Base-by-base conservation (phyloP, 2,329 filamentous ascomycete genomes). In the Colletotrichum orbiculare region DNA sequence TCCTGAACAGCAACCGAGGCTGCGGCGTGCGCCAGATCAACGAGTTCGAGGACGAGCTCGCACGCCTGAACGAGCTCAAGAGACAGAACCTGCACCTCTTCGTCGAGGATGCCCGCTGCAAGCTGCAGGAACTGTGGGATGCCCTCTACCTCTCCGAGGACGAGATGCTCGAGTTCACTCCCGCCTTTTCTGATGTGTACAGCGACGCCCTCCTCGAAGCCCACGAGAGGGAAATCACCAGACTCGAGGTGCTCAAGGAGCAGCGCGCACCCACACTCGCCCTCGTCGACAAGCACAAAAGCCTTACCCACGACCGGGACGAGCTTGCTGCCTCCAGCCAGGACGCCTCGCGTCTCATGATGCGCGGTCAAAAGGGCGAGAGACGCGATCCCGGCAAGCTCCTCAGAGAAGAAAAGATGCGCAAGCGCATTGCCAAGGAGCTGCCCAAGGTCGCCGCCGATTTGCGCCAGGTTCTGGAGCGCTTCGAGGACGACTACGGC, bases 101-200 rank as follows among this genome's bases (percentile, higher is more conserved):
- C 73, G 93, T 99, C 10, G 96, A 98, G 76, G 96, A 99, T 80
- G 91, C 95, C 17, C 88, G 96, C 45, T 92, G 89, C 79, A 93
- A 92, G 74, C 85, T 99, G 10, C 95, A 98, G 77, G 94, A 96
- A 73, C 87, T 99, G 0, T 99, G 96, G 96, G 96, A 99, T 74
- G 85, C 88, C 0, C 82, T 99, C 2, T 98, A 96, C 81, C 94
- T 96, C 74, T 97, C 93, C 0, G 96, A 99, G 75, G 96, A 99
- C 73, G 96, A 99, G 80, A 98, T 98, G 94, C 87, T 98, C 61
- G 94, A 97, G 70, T 99, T 99, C 71, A 96, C 94, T 0, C 96
- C 96, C 0, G 96, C 94, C 46, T 98, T 98, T 76, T 97, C 94
- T 10, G 96, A 98, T 74, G 95, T 97, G 17, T 97, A 96, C 79